Conservation (phyloP, 2,329 filamentous ascomycete species). For the Penicillium brasilianum region DNA sequence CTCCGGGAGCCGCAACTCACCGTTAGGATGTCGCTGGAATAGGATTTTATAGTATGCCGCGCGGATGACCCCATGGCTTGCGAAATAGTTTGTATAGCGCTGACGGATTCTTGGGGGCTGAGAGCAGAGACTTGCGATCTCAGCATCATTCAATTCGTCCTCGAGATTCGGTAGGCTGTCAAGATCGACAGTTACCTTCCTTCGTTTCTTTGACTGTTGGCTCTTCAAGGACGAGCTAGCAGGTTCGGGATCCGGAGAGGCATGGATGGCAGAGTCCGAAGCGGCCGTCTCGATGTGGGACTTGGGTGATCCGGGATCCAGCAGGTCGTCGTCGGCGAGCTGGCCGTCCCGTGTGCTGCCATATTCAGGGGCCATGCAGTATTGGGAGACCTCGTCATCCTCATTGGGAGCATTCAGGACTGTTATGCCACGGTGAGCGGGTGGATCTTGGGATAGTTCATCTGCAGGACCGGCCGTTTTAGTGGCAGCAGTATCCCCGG, state of each 20-base stretch:
- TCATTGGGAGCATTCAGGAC: background rate
- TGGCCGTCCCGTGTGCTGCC: background rate
- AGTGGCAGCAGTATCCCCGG: background rate
- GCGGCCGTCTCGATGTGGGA: background rate
- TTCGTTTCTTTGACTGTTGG: background rate
- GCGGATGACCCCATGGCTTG: background rate
- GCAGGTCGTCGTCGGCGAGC: background rate
- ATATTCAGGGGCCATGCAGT: background rate
- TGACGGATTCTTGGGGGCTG: constrained; percentile 8
- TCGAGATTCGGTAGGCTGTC: constrained; percentile 6
- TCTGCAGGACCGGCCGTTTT: background rate
- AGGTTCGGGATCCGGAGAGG: background rate
- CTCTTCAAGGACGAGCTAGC: background rate
- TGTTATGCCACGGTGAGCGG: background rate
- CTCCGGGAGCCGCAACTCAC: constrained; percentile 5
- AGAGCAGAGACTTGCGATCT: constrained; percentile 8
- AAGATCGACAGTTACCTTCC: background rate
- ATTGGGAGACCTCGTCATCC: background rate
- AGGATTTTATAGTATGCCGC: background rate
- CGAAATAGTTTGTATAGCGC: constrained; percentile 10
- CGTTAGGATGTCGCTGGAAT: constrained; percentile 1
- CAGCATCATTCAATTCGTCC: constrained; percentile 5
- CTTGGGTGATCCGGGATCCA: background rate
- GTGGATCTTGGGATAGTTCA: background rate
- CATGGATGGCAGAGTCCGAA: background rate